A percentile compares a stretch with the other conserved stretches of the same genome.
Conservation (phyloP, 148 eudicot species). For the Beta vulgaris region DNA sequence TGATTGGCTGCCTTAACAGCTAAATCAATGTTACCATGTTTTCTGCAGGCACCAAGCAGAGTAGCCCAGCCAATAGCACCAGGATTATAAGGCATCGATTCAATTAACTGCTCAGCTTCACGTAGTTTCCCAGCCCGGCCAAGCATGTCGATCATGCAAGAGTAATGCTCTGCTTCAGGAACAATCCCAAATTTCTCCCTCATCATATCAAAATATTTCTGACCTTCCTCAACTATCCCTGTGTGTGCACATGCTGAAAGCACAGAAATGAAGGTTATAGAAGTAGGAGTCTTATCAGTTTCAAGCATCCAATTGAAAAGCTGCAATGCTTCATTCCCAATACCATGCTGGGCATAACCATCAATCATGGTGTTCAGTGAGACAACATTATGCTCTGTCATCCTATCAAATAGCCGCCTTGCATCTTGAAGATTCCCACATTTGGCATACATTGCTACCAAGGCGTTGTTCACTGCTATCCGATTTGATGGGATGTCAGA, state of each 20-base stretch:
- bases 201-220: slow-evolving; percentile 55
- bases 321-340: slow-evolving; percentile 48
- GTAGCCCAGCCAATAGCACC: slow-evolving; percentile 68
- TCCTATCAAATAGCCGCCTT: slow-evolving; percentile 58
- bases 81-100: slow-evolving; percentile 61
- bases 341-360: slow-evolving; percentile 77
- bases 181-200: slow-evolving; percentile 42
- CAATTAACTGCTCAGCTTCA: slow-evolving; percentile 58
- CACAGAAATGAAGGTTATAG: slow-evolving; percentile 63
- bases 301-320: slow-evolving; percentile 65
- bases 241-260: slow-evolving; percentile 83
- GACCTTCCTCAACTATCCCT: slow-evolving; percentile 64
- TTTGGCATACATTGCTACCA: slow-evolving; percentile 74
- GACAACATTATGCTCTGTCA: slow-evolving; percentile 66
- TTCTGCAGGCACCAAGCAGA: slow-evolving; percentile 70
- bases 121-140: slow-evolving; percentile 69
- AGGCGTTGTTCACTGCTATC: slow-evolving; percentile 62
- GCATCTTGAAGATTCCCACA: slow-evolving; percentile 76
- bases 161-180: slow-evolving; percentile 66
- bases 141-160: slow-evolving; percentile 86
- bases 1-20: slow-evolving; percentile 66
- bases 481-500: slow-evolving; percentile 60
- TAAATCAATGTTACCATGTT: slow-evolving; percentile 56
- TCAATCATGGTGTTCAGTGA: slow-evolving; percentile 72
- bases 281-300: slow-evolving; percentile 39